Percentiles rank a stretch among this genome's conserved stretches.
Evolutionary conservation across 768 basidiomycete species (phyloP).

Genomic region (Calocybe gangraenosa): DNA sequence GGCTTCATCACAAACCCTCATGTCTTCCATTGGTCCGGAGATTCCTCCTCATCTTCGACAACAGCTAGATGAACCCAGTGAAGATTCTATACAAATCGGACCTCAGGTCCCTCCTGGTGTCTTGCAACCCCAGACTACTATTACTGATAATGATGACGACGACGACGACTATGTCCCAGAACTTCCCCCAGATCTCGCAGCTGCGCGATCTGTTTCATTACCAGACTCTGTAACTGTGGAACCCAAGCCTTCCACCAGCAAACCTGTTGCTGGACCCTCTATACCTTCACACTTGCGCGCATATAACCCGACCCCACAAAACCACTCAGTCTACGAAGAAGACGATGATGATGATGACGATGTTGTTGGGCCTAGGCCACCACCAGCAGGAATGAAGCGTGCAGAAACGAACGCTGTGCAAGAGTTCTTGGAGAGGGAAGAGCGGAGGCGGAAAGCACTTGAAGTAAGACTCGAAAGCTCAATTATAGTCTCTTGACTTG

Average conservation of each 20-base stretch:
- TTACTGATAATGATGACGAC: conserved; percentile 27
- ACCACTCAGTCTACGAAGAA: conserved; percentile 22
- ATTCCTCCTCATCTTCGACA: conserved; percentile 47
- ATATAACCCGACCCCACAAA: conserved; percentile 28
- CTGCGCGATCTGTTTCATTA: conserved; percentile 28
- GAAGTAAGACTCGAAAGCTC: conserved; percentile 39
- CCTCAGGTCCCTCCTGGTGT: conserved; percentile 26
- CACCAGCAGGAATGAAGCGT: conserved; percentile 42
- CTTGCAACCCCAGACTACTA: conserved; percentile 20
- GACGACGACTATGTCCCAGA: conserved; percentile 72
- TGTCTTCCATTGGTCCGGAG: conserved; percentile 45
- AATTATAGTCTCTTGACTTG: neutral
- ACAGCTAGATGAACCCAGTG: conserved; percentile 22
- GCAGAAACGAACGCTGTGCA: conserved; percentile 61
- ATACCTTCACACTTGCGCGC: conserved; percentile 28
- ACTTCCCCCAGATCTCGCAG: conserved; percentile 67
- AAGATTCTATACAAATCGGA: conserved; percentile 16
- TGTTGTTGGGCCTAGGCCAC: conserved; percentile 82
- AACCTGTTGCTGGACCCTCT: conserved; percentile 49
- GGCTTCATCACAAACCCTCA: no score
- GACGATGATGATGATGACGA: conserved; percentile 66
- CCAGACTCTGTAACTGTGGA: conserved; percentile 17
- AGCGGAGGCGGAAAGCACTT: conserved; percentile 62
- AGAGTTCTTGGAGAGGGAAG: conserved; percentile 85
- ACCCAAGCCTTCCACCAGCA: conserved; percentile 20